Conservation (phyloP, 1,284 basidiomycete genomes). For the Boletus mariae region DNA sequence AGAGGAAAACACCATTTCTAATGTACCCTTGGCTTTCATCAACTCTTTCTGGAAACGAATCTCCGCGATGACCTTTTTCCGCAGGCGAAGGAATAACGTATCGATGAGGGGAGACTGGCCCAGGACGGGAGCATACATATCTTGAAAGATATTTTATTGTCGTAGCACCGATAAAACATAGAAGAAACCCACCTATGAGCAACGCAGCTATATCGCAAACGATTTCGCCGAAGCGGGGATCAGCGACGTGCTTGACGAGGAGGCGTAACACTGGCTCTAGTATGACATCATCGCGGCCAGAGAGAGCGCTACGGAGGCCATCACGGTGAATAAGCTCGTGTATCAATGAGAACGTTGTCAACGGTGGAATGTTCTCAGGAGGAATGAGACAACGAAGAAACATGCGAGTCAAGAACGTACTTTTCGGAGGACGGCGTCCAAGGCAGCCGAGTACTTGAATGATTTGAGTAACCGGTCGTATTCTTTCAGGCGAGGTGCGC, state of each 20-base stretch:
- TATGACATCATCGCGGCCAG: constrained; percentile 91
- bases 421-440: constrained; percentile 86
- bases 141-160: constrained; percentile 39
- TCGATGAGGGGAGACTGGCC: constrained; percentile 95
- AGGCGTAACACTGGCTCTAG: constrained; percentile 89
- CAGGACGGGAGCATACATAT: constrained; percentile 88
- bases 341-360: constrained; percentile 87
- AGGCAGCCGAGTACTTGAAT: constrained; percentile 93
- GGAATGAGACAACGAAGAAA: constrained; percentile 7
- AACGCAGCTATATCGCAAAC: constrained; percentile 82
- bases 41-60: constrained; percentile 90
- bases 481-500: constrained; percentile 73
- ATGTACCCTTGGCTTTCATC: constrained; percentile 78
- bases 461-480: constrained; percentile 89
- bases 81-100: constrained; percentile 78
- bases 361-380: constrained; percentile 71
- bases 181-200: constrained; percentile 69
- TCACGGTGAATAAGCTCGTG: constrained; percentile 94
- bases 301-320: constrained; percentile 81
- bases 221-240: constrained; percentile 88
- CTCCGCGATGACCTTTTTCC: constrained; percentile 82
- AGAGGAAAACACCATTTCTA: constrained; percentile 89
- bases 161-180: neutral
- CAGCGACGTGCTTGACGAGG: constrained; percentile 81
- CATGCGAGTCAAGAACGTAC: constrained; percentile 38